These are phyloP conservation scores for Fusarium protoensiforme DNA, from an alignment of 2,329 filamentous ascomycete genomes.

Conservation along the genomic window DNA sequence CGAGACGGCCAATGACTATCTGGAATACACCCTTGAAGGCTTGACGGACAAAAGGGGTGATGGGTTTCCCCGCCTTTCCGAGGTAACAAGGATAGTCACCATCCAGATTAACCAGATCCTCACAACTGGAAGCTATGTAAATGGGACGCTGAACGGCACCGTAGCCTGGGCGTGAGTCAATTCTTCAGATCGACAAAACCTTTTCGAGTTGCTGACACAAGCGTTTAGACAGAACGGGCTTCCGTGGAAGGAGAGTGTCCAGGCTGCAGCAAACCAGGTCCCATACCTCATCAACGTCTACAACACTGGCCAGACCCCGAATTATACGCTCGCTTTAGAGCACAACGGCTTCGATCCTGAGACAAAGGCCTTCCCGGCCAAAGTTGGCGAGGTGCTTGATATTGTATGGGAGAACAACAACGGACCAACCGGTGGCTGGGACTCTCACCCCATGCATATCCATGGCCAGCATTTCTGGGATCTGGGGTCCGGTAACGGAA, in stretches of 20 bases:
- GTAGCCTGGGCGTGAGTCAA: slow-evolving; percentile 18
- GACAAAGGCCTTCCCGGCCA: slow-evolving; percentile 62
- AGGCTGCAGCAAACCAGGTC: slow-evolving; percentile 19
- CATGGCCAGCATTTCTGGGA: slow-evolving; percentile 30
- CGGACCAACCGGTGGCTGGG: slow-evolving; percentile 43
- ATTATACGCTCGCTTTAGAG: slow-evolving; percentile 60
- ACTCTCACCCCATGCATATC: slow-evolving; percentile 24
- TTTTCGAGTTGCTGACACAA: neutral
- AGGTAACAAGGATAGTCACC: slow-evolving; percentile 62
- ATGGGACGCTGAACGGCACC: slow-evolving; percentile 28
- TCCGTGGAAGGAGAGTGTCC: slow-evolving; percentile 26
- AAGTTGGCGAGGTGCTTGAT: slow-evolving; percentile 66
- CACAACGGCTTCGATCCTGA: slow-evolving; percentile 66
- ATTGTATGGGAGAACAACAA: slow-evolving; percentile 60
- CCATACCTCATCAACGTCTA: slow-evolving; percentile 31
- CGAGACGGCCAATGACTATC: slow-evolving; percentile 50
- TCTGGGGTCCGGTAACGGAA: slow-evolving; percentile 16
- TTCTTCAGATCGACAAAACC: fast-evolving
- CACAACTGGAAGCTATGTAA: slow-evolving; percentile 43
- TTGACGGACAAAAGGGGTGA: neutral
- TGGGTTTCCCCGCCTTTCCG: slow-evolving; percentile 52
- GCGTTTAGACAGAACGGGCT: slow-evolving; percentile 10
- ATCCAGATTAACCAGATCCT: slow-evolving; percentile 57
- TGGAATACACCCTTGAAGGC: slow-evolving; percentile 53
- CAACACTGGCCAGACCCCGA: slow-evolving; percentile 47